Evolutionary conservation across 1,139 yeast genomes (phyloP).

Genomic region (Pichia sp.): DNA sequence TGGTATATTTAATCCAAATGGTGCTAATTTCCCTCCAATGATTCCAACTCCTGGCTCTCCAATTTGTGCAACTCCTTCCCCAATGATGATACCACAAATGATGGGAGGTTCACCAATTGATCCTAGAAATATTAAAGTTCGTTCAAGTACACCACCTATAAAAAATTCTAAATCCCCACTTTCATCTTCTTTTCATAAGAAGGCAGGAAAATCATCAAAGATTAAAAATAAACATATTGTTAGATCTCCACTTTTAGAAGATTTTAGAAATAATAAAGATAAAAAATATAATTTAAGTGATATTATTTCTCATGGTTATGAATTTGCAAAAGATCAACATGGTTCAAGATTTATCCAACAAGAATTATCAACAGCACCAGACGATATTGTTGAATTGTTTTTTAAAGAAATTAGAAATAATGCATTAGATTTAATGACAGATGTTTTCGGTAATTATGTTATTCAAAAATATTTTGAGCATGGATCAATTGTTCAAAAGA

Average conservation of each 20-base stretch:
- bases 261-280: conserved; percentile 66
- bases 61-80: conserved; percentile 10
- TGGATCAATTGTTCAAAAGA: conserved; percentile 67
- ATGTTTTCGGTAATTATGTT: conserved; percentile 96
- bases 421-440: conserved; percentile 80
- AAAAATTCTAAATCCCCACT: conserved; percentile 9
- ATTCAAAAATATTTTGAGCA: conserved; percentile 89
- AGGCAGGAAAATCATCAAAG: conserved; percentile 5
- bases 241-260: conserved; percentile 79
- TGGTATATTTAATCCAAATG: conserved; percentile 46
- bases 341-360: conserved; percentile 96
- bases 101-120: conserved; percentile 10
- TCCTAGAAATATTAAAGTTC: conserved; percentile 8
- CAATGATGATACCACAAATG: conserved; percentile 14
- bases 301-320: conserved; percentile 81
- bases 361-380: conserved; percentile 58
- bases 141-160: conserved; percentile 8
- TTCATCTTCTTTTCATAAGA: neutral
- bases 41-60: conserved; percentile 21
- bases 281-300: conserved; percentile 62
- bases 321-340: conserved; percentile 92
- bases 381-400: conserved; percentile 69
- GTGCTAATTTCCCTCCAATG: conserved; percentile 16
- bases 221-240: conserved; percentile 39
- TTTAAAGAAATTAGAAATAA: conserved; percentile 78